Evolutionary conservation across 176 grass and related monocot genomes (phyloP), one percentile per base, ranked within the genome.

Genomic region (Aegilops tauschii): DNA sequence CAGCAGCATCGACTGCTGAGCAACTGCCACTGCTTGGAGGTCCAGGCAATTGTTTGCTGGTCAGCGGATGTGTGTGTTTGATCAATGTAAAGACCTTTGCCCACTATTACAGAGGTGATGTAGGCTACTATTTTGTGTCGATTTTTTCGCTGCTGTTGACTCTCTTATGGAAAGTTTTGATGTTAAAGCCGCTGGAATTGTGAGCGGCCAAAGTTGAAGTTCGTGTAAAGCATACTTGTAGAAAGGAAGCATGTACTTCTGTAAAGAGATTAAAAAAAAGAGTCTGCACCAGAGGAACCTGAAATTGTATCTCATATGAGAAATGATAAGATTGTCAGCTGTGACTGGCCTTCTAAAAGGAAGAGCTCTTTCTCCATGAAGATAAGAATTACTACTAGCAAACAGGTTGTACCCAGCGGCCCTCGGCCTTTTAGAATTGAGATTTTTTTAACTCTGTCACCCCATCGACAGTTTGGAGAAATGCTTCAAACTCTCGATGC

Each of bases 1-100:
- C 91, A 69, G 79, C 75, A 75, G 80, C 42, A 87, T 98, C 40
- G 92, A 95, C 81, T 98, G 96, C 78, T 98, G 89, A 91, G 61
- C 10, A 7, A 54, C 25, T 61, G 17, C 52, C 42, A 68, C 32
- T 30, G 63, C 13, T 85, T 77, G 77, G 61, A 76, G 76, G 28
- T 44, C 28, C 35, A 40, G 63, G 21, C 27, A 6, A 29, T 61
- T 28, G 54, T 69, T 69, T 36, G 72, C 8, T 25, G 36, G 7
- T 59, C 68, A 69, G 76, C 11, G n/a, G 25, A 37, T 56, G 44
- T 50, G 63, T 21, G 35, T 65, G 4, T 73, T 25, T 49, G 12
- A 74, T 65, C 68, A 44, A 77, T 64, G 61, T 58, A 45, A 77
- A 69, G 79, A 82, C 69, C 66, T 84, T 80, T 61, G 45, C 27